Percentiles rank a stretch among this genome's conserved stretches.
These are phyloP conservation scores for Pezicula neosporulosa DNA, from an alignment of 2,329 filamentous ascomycete species.

Conservation along the genomic window DNA sequence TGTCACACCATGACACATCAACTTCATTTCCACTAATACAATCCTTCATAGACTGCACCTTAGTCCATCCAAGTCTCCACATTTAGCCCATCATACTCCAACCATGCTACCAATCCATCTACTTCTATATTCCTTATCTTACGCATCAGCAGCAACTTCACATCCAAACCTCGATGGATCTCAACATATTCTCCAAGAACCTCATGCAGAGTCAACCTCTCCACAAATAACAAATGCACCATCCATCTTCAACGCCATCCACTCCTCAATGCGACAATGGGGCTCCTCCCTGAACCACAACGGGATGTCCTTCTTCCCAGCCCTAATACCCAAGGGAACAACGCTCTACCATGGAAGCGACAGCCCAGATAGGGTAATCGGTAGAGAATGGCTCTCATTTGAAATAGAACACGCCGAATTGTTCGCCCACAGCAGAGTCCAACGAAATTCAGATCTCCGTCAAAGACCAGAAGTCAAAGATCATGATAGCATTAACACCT, in stretches of 20 bases:
- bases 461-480: too few relatives aligned
- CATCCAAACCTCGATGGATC: too few relatives aligned
- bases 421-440: conserved; percentile 46
- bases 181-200: too few relatives aligned
- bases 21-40: too few relatives aligned
- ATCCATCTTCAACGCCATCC: conserved; percentile 69
- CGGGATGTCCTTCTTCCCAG: conserved; percentile 69
- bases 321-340: conserved; percentile 59
- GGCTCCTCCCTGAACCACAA: conserved; percentile 72
- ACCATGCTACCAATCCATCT: too few relatives aligned
- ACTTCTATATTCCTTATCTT: too few relatives aligned
- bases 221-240: conserved; percentile 44
- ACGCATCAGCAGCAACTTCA: too few relatives aligned
- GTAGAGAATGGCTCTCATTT: conserved; percentile 71
- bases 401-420: conserved; percentile 69
- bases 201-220: too few relatives aligned
- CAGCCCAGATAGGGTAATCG: conserved; percentile 41
- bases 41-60: too few relatives aligned
- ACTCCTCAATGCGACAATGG: conserved; percentile 72
- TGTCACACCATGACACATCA: too few relatives aligned
- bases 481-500: background rate
- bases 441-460: background rate
- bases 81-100: too few relatives aligned
- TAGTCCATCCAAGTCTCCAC: too few relatives aligned
- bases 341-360: conserved; percentile 64